Evolutionary conservation across 257 asterid genomes (phyloP), one percentile per base, ranked within the genome.

Genomic region (Cruciata laevipes): DNA sequence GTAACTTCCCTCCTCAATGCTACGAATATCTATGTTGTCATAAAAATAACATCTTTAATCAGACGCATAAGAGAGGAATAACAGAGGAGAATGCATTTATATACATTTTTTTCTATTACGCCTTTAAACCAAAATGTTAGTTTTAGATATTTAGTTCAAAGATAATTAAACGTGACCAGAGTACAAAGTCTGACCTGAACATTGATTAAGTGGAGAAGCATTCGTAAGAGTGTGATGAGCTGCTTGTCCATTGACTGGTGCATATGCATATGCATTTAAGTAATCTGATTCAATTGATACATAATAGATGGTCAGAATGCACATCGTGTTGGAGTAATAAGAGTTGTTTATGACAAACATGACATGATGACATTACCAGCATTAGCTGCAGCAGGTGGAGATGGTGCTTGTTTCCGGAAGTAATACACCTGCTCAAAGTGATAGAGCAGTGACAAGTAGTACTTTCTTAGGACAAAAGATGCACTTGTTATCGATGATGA

Each of bases 381-480:
- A 10, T 85, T 55, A 60, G 51, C 71, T 53, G 85, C 53, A 47
- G 5, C 20, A 16, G 18, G 69, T 53, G 68, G 20, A 60, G 79
- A 64, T 40, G 92, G 89, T 76, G 76, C 82, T 79, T 85, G 89
- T 83, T 83, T 93, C 73, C 92, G 82, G 31, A 87, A 86, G 78
- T 90, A 93, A 78, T 90, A 94, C 66, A 83, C 97, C 85, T 90
- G 97, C 87, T 94, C 97, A 62, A 94, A 94, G 82, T 90, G 96
- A 80, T 88, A 90, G 62, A 94, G 95, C 84, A 78, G 66, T 2
- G 96, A 90, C 25, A 87, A 84, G 75, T 90, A 90, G 76, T 84
- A 83, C 80, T 82, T 90, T 72, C 99, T 82, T 56, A 94, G 79
- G 65, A 87, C 87, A 71, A 90, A 87, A 13, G 97, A 90, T 63